Conservation (phyloP, 441 rosid species). For the Erodium trifolium region DNA sequence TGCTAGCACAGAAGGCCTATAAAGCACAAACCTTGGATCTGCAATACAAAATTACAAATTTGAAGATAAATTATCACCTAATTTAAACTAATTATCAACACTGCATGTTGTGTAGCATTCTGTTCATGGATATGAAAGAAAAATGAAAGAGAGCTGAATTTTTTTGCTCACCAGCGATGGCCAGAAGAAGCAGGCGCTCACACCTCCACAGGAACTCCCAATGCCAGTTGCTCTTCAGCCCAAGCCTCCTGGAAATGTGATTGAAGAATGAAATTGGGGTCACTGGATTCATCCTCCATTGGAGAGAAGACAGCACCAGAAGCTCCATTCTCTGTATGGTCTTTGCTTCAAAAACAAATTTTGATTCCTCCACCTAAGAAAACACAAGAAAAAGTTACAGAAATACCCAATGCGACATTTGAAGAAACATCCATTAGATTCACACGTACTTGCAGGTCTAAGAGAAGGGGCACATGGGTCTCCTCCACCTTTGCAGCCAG, state of each 20-base stretch:
- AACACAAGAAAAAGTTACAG: conserved; percentile 10
- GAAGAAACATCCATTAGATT: conserved; percentile 20
- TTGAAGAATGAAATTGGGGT: conserved; percentile 52
- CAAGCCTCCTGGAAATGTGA: conserved; percentile 42
- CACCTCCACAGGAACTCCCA: conserved; percentile 39
- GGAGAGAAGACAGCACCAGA: conserved; percentile 46
- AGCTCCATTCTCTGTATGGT: conserved; percentile 66
- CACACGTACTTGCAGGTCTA: conserved; percentile 47
- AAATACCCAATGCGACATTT: conserved; percentile 24
- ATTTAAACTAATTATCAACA: background rate
- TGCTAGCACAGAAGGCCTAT: conserved; percentile 44
- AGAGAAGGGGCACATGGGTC: conserved; percentile 48
- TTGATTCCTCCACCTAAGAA: conserved; percentile 42
- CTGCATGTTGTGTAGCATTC: background rate
- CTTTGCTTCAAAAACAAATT: conserved; percentile 45
- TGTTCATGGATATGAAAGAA: too few relatives aligned
- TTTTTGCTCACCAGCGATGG: conserved; percentile 37
- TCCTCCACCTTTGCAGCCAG: conserved; percentile 70
- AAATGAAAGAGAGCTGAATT: too few relatives aligned
- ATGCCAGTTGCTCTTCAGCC: conserved; percentile 27
- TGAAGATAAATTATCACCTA: conserved; percentile 5
- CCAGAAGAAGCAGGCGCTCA: conserved; percentile 45
- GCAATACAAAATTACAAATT: conserved; percentile 19
- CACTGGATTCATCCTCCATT: conserved; percentile 65
- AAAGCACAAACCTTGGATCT: conserved; percentile 43